A percentile compares a stretch with the other conserved stretches of the same genome.
Conservation (phyloP, 1,284 basidiomycete species). For the Uromyces viciae-fabae region DNA sequence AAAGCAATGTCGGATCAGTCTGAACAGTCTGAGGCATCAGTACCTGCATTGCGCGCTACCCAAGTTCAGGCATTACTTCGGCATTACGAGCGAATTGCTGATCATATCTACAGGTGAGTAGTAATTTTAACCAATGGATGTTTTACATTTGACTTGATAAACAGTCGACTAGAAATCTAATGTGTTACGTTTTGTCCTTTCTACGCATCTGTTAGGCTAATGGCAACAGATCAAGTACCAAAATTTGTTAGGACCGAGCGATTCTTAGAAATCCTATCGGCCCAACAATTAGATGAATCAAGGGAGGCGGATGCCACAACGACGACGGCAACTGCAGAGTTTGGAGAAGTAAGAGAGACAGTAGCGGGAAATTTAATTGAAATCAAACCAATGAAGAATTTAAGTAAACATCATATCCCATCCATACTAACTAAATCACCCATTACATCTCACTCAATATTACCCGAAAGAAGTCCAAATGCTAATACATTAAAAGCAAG, state of each 20-base stretch:
- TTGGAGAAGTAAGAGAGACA: neutral
- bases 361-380: too few species aligned
- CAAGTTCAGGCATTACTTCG: slow-evolving; percentile 90
- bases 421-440: neutral
- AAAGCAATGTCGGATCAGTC: slow-evolving; percentile 27
- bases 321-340: neutral
- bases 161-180: neutral
- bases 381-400: too few species aligned
- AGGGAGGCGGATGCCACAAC: neutral
- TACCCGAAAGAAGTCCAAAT: too few species aligned
- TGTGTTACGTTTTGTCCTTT: neutral
- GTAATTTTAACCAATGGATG: too few species aligned
- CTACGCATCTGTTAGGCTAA: slow-evolving; percentile 29
- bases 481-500: neutral
- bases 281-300: slow-evolving; percentile 21
- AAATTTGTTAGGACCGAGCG: slow-evolving; percentile 41
- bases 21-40: slow-evolving; percentile 55
- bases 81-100: slow-evolving; percentile 92
- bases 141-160: neutral
- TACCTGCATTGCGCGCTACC: slow-evolving; percentile 64
- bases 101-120: slow-evolving; percentile 90
- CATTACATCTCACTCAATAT: neutral
- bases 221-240: slow-evolving; percentile 43
- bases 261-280: slow-evolving; percentile 38
- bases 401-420: too few species aligned